phyloP scores from a whole-genome alignment of 1,139 yeast genomes.

The Geotrichum klebahnii region DNA sequence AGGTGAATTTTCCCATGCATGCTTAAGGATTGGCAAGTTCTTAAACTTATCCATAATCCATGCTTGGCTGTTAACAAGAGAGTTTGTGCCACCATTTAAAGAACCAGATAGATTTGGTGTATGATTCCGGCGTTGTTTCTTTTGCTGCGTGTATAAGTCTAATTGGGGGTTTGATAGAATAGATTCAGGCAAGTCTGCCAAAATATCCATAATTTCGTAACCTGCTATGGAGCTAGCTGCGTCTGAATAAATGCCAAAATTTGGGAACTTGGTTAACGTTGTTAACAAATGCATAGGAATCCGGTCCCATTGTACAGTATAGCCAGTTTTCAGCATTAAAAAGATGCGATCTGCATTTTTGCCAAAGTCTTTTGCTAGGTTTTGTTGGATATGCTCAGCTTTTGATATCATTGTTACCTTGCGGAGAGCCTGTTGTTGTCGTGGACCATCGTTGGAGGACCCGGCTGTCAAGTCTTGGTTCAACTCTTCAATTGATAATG shows the following conservation, averaged over 20 bases:
- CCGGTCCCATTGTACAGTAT: constrained; percentile 40
- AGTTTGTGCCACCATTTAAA: too few species aligned
- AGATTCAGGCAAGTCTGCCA: constrained; percentile 29
- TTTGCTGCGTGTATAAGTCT: constrained; percentile 18
- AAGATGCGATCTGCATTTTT: constrained; percentile 30
- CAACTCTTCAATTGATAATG: background rate
- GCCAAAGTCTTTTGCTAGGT: constrained; percentile 30
- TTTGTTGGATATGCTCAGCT: constrained; percentile 26
- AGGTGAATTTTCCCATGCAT: constrained; percentile 37
- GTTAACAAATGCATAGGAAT: constrained; percentile 40
- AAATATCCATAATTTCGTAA: constrained; percentile 36
- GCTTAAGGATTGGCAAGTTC: constrained; percentile 40
- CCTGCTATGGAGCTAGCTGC: constrained; percentile 36
- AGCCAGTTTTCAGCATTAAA: constrained; percentile 40
- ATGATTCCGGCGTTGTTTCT: constrained; percentile 19
- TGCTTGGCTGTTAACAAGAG: constrained; percentile 30
- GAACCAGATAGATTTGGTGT: too few species aligned
- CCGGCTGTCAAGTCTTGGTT: background rate
- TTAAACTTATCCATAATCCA: constrained; percentile 41
- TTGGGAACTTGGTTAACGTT: constrained; percentile 37
- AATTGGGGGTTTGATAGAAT: constrained; percentile 18
- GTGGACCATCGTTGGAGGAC: background rate
- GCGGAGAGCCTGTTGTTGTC: constrained; percentile 9
- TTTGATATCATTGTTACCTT: constrained; percentile 5
- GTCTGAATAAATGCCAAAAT: constrained; percentile 40